Base-by-base conservation (phyloP, 2,329 filamentous ascomycete genomes). In the Aspergillus transmontanensis region DNA sequence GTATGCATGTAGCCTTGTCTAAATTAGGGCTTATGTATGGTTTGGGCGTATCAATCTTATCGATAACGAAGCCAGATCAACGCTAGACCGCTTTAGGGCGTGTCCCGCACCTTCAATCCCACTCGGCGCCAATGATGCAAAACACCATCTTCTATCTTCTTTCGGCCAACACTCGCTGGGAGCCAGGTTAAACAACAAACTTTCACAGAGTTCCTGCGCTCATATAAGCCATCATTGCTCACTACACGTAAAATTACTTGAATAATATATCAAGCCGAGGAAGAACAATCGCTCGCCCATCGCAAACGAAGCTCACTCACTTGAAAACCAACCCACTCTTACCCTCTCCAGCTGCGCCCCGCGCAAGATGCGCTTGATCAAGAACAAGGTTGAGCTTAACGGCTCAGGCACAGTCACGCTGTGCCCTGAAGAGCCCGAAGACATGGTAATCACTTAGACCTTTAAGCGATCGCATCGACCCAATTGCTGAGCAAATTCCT, bases 361-460 rank as follows among this genome's bases (percentile, higher is more conserved):
- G 51, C 57, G 41, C 48, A 75, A 46, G 4, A 92, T 92, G 89
- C 85, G 86, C 62, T 82, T 91, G 50, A 84, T 91, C 69, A 90
- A 88, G 74, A 85, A 88, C 64, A 84, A 85, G 63, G 89, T 91
- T 67, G 87, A 90, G 70, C 85, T 85, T 63, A 85, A 89, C 76
- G 88, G 88, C 78, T 86, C 86, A 1, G 90, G 90, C 34, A 83
- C 81, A 36, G 87, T 89, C 59, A 90, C 87, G 6, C 81, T 92
- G 59, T 83, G 87, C 64, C 90, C 90, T 2, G 89, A 91, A 76
- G 89, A 91, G 75, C 87, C 89, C 57, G 90, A 92, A 78, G 90
- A 92, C 70, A 92, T 92, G 89, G 87, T 89, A 80, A 26, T 32
- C 28, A 32, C 19, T n/a, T 19, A 11, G 48, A 19, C 26, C 48